Percentiles rank a stretch among this genome's conserved stretches.
phyloP scores from a whole-genome alignment of 805 yeast species.

The Teunomyces panamensis region DNA sequence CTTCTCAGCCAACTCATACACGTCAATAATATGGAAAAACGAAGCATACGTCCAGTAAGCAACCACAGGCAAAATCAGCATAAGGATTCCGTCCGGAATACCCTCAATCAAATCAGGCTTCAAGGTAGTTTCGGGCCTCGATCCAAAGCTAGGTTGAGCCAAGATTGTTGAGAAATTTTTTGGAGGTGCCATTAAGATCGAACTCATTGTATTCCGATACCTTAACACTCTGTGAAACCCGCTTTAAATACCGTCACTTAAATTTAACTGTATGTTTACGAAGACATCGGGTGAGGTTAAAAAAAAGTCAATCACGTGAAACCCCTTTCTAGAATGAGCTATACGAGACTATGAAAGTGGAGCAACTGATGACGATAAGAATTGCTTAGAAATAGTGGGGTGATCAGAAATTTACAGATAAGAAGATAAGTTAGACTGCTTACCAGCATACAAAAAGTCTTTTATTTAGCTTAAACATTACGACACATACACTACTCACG shows the following conservation, averaged over 20 bases:
- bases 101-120: constrained; percentile 52
- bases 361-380: neutral
- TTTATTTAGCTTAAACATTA: too few relatives aligned
- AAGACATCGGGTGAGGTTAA: neutral
- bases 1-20: constrained; percentile 68
- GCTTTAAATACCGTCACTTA: neutral
- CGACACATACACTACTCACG: too few relatives aligned
- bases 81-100: constrained; percentile 68
- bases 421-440: neutral
- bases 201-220: neutral
- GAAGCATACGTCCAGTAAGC: constrained; percentile 82
- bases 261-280: neutral
- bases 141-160: constrained; percentile 11
- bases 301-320: neutral
- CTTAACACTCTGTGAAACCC: neutral
- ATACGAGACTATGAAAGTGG: neutral
- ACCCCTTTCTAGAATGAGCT: neutral
- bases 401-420: neutral
- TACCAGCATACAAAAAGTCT: too few relatives aligned
- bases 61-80: constrained; percentile 70
- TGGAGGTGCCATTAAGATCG: constrained; percentile 11
- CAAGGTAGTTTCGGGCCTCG: constrained; percentile 14
- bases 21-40: constrained; percentile 74
- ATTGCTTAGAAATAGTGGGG: neutral
- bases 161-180: constrained; percentile 17